Conservation (phyloP, 2,329 filamentous ascomycete species). For the Phoma sp. region DNA sequence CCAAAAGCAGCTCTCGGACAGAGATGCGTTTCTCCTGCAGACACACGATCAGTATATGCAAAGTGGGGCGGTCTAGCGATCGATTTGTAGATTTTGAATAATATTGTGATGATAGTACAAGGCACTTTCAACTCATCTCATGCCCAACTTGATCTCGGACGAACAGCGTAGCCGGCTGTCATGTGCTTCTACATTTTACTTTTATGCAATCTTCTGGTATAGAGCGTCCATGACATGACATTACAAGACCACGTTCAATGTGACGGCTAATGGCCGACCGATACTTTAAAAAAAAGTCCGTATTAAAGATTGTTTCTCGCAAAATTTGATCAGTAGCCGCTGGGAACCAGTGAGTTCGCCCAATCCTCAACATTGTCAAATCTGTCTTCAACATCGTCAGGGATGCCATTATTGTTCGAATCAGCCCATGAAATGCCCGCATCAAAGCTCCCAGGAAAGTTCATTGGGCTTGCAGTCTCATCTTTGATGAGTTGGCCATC, state of each 20-base stretch:
- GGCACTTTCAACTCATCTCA: too few species aligned
- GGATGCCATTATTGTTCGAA: constrained; percentile 58
- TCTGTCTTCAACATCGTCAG: constrained; percentile 55
- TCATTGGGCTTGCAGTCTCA: constrained; percentile 51
- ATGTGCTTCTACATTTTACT: too few species aligned
- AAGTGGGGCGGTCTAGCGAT: background rate
- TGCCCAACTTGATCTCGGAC: too few species aligned
- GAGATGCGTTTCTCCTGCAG: background rate
- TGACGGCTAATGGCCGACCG: too few species aligned
- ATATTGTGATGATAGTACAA: too few species aligned
- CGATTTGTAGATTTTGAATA: too few species aligned
- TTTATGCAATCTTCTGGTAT: too few species aligned
- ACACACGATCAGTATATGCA: background rate
- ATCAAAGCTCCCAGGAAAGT: constrained; percentile 49
- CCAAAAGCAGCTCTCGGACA: background rate
- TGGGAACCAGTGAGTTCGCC: constrained; percentile 55
- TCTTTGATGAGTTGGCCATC: constrained; percentile 54
- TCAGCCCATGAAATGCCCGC: constrained; percentile 51
- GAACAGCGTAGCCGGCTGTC: too few species aligned
- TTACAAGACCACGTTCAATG: too few species aligned
- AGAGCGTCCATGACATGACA: too few species aligned
- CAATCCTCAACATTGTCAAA: constrained; percentile 58
- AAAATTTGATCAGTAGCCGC: constrained; percentile 20
- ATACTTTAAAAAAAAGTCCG: too few species aligned
- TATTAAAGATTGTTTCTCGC: too few species aligned